Evolutionary conservation across 2,329 filamentous ascomycete genomes (phyloP).

Genomic region (Calonectria naviculata): DNA sequence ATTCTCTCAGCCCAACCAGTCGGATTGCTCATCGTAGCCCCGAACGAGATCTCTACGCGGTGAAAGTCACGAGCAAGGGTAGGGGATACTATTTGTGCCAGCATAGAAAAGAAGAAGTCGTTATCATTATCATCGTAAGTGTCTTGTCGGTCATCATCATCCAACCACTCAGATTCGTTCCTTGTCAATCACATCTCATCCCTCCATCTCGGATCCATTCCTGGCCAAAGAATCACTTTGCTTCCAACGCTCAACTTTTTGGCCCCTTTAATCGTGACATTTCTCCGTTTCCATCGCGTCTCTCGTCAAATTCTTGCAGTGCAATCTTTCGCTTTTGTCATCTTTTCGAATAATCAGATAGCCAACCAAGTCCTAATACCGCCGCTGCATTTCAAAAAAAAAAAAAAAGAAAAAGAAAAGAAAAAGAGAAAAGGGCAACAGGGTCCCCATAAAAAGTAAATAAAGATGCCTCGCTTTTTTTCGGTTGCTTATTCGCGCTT

Average conservation of each 20-base stretch:
- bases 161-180: slow-evolving; percentile 24
- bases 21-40: not conserved
- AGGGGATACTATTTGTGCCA: not conserved
- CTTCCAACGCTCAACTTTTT: slow-evolving; percentile 32
- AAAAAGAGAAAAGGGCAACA: not conserved
- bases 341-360: slow-evolving; percentile 5
- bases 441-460: slow-evolving; percentile 7
- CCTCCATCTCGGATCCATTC: slow-evolving; percentile 25
- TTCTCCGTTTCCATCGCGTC: not conserved
- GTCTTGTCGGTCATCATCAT: slow-evolving; percentile 38
- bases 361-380: not conserved
- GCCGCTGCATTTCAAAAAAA: not conserved
- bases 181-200: slow-evolving; percentile 30
- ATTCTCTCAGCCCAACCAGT: not conserved
- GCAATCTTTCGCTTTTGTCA: slow-evolving; percentile 10
- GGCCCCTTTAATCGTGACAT: slow-evolving; percentile 17
- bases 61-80: not conserved
- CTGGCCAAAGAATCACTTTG: slow-evolving; percentile 32
- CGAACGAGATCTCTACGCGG: not conserved
- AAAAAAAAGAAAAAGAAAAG: too few relatives aligned
- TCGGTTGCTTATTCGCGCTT: slow-evolving; percentile 10
- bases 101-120: slow-evolving; percentile 24
- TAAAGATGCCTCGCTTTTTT: slow-evolving; percentile 18
- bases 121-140: slow-evolving; percentile 43
- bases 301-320: slow-evolving; percentile 10